Conservation (phyloP, 208 protist species). For the Acanthamoeba pearcei region DNA sequence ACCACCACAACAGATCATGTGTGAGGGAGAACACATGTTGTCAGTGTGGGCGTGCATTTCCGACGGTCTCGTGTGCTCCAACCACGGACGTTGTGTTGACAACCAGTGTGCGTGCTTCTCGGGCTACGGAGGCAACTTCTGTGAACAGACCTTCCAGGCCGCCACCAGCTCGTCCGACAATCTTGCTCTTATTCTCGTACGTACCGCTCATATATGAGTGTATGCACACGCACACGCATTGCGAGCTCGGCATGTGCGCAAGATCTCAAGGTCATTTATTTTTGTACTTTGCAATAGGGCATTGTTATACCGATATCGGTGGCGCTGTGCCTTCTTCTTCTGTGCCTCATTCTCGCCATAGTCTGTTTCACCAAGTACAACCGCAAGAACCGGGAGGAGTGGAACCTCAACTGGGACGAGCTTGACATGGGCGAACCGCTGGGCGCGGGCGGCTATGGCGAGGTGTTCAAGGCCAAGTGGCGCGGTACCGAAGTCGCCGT, state of each 20-base stretch:
- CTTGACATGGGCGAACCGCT: constrained; percentile 60
- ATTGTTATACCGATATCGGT: constrained; percentile 42
- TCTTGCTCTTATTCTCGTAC: constrained; percentile 25
- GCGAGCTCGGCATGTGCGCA: too few species aligned
- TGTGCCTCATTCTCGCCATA: constrained; percentile 49
- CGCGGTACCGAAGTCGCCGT: constrained; percentile 70
- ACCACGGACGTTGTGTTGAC: constrained; percentile 36
- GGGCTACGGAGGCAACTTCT: constrained; percentile 49
- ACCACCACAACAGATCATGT: constrained; percentile 31
- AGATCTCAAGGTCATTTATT: too few species aligned
- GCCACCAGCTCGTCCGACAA: background rate
- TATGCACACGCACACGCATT: too few species aligned
- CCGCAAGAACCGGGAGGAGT: constrained; percentile 28
- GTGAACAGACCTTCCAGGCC: background rate
- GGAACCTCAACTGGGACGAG: constrained; percentile 72
- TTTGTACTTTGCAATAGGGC: background rate
- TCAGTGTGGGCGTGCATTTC: constrained; percentile 55
- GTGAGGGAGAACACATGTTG: constrained; percentile 15
- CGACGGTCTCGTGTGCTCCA: constrained; percentile 33
- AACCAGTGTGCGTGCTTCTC: constrained; percentile 58
- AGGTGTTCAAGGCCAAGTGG: constrained; percentile 75
- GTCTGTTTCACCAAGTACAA: background rate
- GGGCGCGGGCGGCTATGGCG: constrained; percentile 51
- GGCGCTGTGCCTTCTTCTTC: constrained; percentile 40
- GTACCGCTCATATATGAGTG: background rate